Base-by-base conservation (phyloP, 768 basidiomycete species). In the Suillus weaverae region DNA sequence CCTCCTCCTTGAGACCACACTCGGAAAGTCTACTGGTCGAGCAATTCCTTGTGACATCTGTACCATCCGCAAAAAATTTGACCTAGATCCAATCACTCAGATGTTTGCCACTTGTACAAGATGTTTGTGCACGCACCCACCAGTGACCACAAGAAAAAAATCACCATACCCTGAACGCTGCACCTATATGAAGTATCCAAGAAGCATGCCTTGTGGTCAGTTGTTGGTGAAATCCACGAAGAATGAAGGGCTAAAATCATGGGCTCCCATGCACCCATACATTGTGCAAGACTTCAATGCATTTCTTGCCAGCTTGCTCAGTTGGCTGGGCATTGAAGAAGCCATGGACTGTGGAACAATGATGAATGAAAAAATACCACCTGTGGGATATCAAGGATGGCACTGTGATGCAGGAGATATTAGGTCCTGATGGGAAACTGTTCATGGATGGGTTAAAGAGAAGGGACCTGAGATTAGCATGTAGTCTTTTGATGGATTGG, bases 401-500 rank as follows among this genome's bases (percentile, higher is more conserved):
- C 4, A 55, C 68, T 2, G 65, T 67, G 32, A 54, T 79, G 11
- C 60, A 63, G 9, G 59, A 72, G 16, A 70, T 79, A 60, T 61
- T 60, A 22, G 70, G 68, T 35, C 61, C 64, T 30, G 73, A 79
- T 60, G 69, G 72, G 26, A 51, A 70, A 26, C 75, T 67, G 72
- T 77, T 65, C 38, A 50, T 50, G 48, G 26, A 50, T 50, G 26
- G 48, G 26, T 4, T 50, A 2, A 50, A 16, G 26, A 50, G 48
- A 50, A 6, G 6, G 48, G 48, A 50, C 8, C 22, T 50, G 1
- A 54, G 69, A 65, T 65, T 76, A 3, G 64, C 70, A 0, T 79
- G 77, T 70, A 69, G 70, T 8, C 33, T 77, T 9, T 79, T 73
- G 65, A 66, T 77, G 61, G 76, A 80, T 62, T 79, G 77, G 77